Evolutionary conservation across 768 basidiomycete genomes (phyloP).

Genomic region (Xerocomellus chrysenteron): DNA sequence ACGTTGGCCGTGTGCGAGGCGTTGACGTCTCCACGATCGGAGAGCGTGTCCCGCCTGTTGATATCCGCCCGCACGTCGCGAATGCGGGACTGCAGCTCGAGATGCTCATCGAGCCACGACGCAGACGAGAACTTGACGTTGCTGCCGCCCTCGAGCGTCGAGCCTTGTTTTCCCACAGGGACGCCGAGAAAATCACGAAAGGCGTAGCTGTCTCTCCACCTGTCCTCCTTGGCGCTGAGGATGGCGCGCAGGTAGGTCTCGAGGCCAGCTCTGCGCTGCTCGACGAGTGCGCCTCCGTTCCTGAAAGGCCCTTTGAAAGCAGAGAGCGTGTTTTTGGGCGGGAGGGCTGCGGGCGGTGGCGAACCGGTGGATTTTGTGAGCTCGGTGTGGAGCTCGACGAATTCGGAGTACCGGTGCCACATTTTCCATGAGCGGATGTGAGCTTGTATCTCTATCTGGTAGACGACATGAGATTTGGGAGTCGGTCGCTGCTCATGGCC

Average conservation of each 20-base stretch:
- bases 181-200: conserved; percentile 89
- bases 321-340: conserved; percentile 79
- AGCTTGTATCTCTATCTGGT: conserved; percentile 80
- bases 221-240: conserved; percentile 73
- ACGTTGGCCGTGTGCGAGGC: conserved; percentile 80
- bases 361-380: conserved; percentile 76
- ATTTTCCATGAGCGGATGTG: conserved; percentile 92
- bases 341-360: conserved; percentile 77
- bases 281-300: conserved; percentile 58
- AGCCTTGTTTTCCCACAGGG: conserved; percentile 58
- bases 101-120: conserved; percentile 89
- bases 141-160: conserved; percentile 22
- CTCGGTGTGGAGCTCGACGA: conserved; percentile 81
- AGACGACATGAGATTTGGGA: conserved; percentile 82
- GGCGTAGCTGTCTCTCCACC: conserved; percentile 75
- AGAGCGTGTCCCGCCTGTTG: conserved; percentile 83
- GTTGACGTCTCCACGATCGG: conserved; percentile 68
- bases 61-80: conserved; percentile 84
- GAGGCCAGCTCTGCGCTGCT: conserved; percentile 74
- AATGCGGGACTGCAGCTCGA: conserved; percentile 69
- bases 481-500: conserved; percentile 63
- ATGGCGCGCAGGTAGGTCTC: conserved; percentile 88
- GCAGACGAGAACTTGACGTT: conserved; percentile 64
- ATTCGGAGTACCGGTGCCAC: conserved; percentile 94
- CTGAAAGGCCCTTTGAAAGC: conserved; percentile 55